Evolutionary conservation across 2,329 filamentous ascomycete genomes (phyloP).

Genomic region (Calonectria leucothoes): DNA sequence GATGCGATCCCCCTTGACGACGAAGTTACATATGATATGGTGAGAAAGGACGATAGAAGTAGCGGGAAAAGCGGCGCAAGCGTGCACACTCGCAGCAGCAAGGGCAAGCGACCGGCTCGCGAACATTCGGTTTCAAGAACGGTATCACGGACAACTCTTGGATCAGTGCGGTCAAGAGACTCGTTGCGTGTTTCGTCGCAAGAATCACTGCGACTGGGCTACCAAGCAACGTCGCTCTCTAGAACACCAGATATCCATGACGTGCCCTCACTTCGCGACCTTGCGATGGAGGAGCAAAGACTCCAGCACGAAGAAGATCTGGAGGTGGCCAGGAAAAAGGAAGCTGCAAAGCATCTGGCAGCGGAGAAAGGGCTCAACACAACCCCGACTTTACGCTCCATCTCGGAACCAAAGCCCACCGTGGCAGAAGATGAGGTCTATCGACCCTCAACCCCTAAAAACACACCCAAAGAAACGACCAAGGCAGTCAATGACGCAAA

Average conservation of each 20-base stretch:
- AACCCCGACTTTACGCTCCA: constrained; percentile 20
- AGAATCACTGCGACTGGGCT: constrained; percentile 44
- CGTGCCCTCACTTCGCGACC: constrained; percentile 61
- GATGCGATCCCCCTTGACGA: constrained; percentile 94
- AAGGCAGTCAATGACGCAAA: constrained; percentile 19
- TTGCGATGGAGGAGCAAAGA: constrained; percentile 65
- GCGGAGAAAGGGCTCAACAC: constrained; percentile 58
- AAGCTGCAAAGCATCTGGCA: constrained; percentile 64
- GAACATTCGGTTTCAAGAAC: constrained; percentile 59
- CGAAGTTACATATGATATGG: constrained; percentile 87
- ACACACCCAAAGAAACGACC: constrained; percentile 20
- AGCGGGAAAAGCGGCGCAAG: constrained; percentile 65
- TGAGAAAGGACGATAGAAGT: constrained; percentile 80
- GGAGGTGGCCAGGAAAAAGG: constrained; percentile 63
- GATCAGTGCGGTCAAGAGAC: constrained; percentile 52
- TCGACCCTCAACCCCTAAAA: constrained; percentile 26
- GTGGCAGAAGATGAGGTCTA: constrained; percentile 49
- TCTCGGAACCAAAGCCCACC: constrained; percentile 39
- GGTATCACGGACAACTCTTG: constrained; percentile 69
- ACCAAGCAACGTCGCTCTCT: constrained; percentile 43
- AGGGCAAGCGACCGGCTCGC: constrained; percentile 63
- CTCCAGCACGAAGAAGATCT: constrained; percentile 64
- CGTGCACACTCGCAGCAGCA: constrained; percentile 67
- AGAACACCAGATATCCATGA: constrained; percentile 51
- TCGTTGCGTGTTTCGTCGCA: constrained; percentile 43